Conservation (phyloP, 345 rosid genomes). For the Brassica incana region DNA sequence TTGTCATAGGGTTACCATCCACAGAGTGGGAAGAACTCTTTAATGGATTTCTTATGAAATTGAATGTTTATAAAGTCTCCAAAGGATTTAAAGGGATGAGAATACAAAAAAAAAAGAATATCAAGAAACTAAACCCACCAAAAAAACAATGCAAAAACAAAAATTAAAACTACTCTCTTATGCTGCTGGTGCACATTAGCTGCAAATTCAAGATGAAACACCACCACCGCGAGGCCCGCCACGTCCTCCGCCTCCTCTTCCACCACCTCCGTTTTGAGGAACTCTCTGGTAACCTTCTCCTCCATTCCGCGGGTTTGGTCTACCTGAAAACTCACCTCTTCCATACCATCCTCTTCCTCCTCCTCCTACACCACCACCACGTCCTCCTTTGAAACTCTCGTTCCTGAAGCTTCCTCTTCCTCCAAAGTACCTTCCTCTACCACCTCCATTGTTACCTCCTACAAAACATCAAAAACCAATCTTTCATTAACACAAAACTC, state of each 20-base stretch:
- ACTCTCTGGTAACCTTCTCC: slow-evolving; percentile 56
- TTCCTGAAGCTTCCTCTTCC: slow-evolving; percentile 58
- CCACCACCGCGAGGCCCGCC: slow-evolving; percentile 32
- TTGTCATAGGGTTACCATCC: slow-evolving; percentile 69
- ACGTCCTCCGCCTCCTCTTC: slow-evolving; percentile 35
- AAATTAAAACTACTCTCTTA: slow-evolving; percentile 22
- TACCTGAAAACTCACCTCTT: slow-evolving; percentile 56
- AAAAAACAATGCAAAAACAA: background rate
- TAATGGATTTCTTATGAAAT: slow-evolving; percentile 23
- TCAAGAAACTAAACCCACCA: background rate
- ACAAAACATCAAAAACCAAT: background rate
- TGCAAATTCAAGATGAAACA: slow-evolving; percentile 33
- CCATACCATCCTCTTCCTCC: slow-evolving; percentile 39
- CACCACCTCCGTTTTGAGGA: slow-evolving; percentile 56
- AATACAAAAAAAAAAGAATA: slow-evolving; percentile 8
- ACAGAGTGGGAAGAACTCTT: slow-evolving; percentile 70
- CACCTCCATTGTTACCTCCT: slow-evolving; percentile 41
- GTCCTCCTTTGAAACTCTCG: slow-evolving; percentile 48
- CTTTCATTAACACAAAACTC: background rate
- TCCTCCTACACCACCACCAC: slow-evolving; percentile 39
- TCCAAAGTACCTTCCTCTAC: slow-evolving; percentile 50
- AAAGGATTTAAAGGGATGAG: background rate
- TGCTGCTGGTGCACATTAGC: background rate
- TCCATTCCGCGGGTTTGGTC: slow-evolving; percentile 53
- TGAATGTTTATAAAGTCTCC: slow-evolving; percentile 26